Evolutionary conservation across 768 basidiomycete genomes (phyloP), one percentile per base, ranked within the genome.

Genomic region (Daedalea quercina): DNA sequence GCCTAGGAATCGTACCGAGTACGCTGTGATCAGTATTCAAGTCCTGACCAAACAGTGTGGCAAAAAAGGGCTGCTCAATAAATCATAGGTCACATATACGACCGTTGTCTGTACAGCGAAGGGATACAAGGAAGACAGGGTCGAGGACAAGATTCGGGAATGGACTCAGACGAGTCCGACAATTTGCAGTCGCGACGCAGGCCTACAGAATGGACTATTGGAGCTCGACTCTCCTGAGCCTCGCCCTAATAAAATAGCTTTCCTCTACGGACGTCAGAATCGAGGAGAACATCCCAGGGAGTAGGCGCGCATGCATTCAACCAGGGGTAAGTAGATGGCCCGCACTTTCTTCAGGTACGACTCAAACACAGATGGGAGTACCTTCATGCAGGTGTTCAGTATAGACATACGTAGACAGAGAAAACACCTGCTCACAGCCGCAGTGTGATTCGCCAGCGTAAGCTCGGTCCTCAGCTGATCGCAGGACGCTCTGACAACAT

Each of bases 301-400:
- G 42, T 65, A 65, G 9, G 64, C 59, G 22, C 56, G 55, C 49
- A 63, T 49, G 50, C 64, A 65, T 23, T 62, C 60, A n/a, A 63
- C 57, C 9, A 63, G 59, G 9, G 64, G 64, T 20, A 53, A 51
- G 34, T 65, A 63, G 33, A 63, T 54, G 19, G 54, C 35, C 34
- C 50, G 58, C 1, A 57, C 64, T 1, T 55, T 51, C 23, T 53
- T 50, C n/a, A 65, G 37, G 33, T 65, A 50, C 45, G 56, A 57
- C 24, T 62, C 54, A 45, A 50, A 57, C 9, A 58, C 62, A 31
- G 28, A 15, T 44, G 28, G 26, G 15, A 26, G 57, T 65, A 57
- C 23, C 49, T 47, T 7, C 54, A 42, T 44, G 26, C 56, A 17
- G 34, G 34, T 65, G 52, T 60, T 62, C 53, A 65, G 33, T 40